A percentile compares a stretch with the other conserved stretches of the same genome.
These are phyloP conservation scores for Rhizophora apiculata DNA, from an alignment of 345 rosid species.

Conservation along the genomic window DNA sequence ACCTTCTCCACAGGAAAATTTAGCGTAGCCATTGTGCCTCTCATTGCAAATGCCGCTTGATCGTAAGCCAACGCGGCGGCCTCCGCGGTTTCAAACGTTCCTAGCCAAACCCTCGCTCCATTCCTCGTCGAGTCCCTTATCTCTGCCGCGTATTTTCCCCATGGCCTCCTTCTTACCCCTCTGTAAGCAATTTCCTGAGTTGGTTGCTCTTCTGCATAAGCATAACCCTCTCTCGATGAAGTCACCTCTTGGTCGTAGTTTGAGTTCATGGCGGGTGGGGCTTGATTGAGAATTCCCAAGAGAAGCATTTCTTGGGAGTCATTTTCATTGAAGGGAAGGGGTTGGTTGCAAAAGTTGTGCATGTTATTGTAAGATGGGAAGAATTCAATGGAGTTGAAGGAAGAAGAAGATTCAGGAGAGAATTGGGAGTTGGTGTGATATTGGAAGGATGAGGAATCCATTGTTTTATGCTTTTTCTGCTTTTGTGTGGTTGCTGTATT, in stretches of 20 bases:
- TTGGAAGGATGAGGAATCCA: constrained; percentile 40
- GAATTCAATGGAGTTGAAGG: constrained; percentile 24
- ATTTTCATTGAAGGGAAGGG: constrained; percentile 58
- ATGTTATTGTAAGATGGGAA: constrained; percentile 8
- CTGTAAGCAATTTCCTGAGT: constrained; percentile 35
- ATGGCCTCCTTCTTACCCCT: constrained; percentile 60
- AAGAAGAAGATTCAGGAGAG: constrained; percentile 30
- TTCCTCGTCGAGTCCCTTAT: constrained; percentile 65
- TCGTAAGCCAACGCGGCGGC: constrained; percentile 69
- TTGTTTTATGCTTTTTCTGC: neutral
- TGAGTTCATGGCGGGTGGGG: constrained; percentile 10
- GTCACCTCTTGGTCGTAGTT: constrained; percentile 30
- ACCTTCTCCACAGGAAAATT: constrained; percentile 53
- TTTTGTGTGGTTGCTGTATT: neutral
- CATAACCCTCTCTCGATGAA: constrained; percentile 8
- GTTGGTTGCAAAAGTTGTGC: constrained; percentile 2
- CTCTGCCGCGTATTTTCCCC: constrained; percentile 73
- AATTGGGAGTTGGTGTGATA: constrained; percentile 23
- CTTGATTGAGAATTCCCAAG: constrained; percentile 38
- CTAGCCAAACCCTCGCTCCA: constrained; percentile 61
- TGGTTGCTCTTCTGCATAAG: constrained; percentile 2
- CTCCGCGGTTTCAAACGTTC: constrained; percentile 63
- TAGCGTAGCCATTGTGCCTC: constrained; percentile 48
- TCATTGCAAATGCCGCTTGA: constrained; percentile 63
- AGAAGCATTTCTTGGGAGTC: constrained; percentile 66